These are phyloP conservation scores for Teratosphaeria epicoccoides DNA, from an alignment of 2,329 filamentous ascomycete genomes.

Conservation along the genomic window DNA sequence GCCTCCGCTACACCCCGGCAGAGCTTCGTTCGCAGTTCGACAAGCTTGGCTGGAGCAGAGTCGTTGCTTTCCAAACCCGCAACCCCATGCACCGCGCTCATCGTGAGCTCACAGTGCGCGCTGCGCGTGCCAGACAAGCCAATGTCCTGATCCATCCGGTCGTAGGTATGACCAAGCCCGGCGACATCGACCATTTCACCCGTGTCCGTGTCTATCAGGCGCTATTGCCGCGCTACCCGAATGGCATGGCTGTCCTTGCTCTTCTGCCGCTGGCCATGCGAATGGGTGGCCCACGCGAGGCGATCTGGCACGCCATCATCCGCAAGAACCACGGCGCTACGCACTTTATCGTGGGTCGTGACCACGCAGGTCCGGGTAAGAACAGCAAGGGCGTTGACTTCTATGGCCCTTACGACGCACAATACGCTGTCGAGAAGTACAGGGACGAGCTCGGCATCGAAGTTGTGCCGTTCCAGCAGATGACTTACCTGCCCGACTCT, in stretches of 20 bases:
- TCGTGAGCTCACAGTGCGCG: conserved; percentile 92
- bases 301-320: conserved; percentile 99
- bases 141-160: conserved; percentile 99
- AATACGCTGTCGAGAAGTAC: conserved; percentile 94
- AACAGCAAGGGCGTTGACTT: conserved; percentile 96
- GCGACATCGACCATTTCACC: conserved; percentile 99
- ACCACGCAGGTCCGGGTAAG: conserved; percentile 95
- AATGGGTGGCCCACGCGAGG: conserved; percentile 96
- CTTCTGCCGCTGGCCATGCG: conserved; percentile 95
- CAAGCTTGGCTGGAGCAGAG: conserved; percentile 96
- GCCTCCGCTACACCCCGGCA: conserved; percentile 85
- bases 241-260: conserved; percentile 95
- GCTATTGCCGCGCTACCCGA: conserved; percentile 89
- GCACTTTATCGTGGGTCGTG: conserved; percentile 97
- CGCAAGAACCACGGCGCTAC: conserved; percentile 99
- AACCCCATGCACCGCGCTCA: conserved; percentile 99
- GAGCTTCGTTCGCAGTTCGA: conserved; percentile 95
- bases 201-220: conserved; percentile 98
- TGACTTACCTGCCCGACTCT: conserved; percentile 94
- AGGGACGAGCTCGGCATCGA: conserved; percentile 93
- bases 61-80: conserved; percentile 96
- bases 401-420: conserved; percentile 96
- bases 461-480: conserved; percentile 98
- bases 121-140: conserved; percentile 87
- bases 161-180: conserved; percentile 95